A percentile compares a stretch with the other conserved stretches of the same genome.
These are phyloP conservation scores for Ascocoryne sarcoides DNA, from an alignment of 2,329 filamentous ascomycete species.

Conservation along the genomic window DNA sequence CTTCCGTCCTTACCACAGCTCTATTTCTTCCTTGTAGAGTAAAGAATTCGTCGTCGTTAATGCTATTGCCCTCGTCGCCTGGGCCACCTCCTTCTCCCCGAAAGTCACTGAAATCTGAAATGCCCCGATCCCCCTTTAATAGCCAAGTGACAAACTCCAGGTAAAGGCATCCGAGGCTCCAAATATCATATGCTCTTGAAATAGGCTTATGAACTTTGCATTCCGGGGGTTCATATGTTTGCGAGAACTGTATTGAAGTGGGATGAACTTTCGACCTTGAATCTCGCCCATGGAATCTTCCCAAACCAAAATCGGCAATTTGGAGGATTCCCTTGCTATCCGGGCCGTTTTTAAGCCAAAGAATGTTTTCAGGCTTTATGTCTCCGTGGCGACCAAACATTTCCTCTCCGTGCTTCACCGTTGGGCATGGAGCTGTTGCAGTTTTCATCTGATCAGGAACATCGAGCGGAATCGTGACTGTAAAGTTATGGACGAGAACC, in stretches of 20 bases:
- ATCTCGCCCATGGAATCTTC: constrained; percentile 28
- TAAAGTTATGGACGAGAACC: constrained; percentile 21
- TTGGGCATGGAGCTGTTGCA: constrained; percentile 3
- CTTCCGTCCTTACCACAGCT: constrained; percentile 7
- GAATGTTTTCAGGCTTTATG: constrained; percentile 20
- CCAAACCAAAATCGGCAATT: constrained; percentile 18
- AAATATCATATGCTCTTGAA: constrained; percentile 31
- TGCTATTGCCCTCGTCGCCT: background rate
- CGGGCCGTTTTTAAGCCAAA: constrained; percentile 21
- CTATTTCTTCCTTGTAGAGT: constrained; percentile 4
- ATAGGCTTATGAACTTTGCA: constrained; percentile 23
- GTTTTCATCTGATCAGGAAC: constrained; percentile 4
- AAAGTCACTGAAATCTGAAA: constrained; percentile 10
- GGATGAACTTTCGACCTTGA: constrained; percentile 25
- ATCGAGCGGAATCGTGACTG: constrained; percentile 2
- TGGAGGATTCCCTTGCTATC: constrained; percentile 9
- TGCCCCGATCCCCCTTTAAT: constrained; percentile 18
- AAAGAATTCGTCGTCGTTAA: constrained; percentile 20
- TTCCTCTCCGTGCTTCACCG: constrained; percentile 9
- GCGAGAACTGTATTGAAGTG: constrained; percentile 9
- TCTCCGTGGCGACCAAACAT: constrained; percentile 25
- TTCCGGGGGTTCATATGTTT: constrained; percentile 35
- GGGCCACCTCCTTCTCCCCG: background rate
- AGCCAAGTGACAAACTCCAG: constrained; percentile 33
- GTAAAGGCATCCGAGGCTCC: constrained; percentile 30